A percentile compares a stretch with the other conserved stretches of the same genome.
These are phyloP conservation scores for Dioscorea cayenensis DNA, from an alignment of 116 monocot species.

Conservation along the genomic window DNA sequence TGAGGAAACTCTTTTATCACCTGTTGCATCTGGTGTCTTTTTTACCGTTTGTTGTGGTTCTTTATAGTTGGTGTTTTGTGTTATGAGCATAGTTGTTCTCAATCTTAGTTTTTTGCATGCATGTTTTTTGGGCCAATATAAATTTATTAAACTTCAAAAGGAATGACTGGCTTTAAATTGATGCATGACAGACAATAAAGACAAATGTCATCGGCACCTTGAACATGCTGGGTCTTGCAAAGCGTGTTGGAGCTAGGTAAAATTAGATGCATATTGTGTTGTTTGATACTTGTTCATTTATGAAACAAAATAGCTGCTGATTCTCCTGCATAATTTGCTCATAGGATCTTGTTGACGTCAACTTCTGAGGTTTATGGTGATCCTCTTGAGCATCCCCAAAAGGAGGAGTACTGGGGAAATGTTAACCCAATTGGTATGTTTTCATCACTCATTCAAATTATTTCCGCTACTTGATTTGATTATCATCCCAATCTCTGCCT, in stretches of 20 bases:
- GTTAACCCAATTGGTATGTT: constrained; percentile 67
- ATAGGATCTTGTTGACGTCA: constrained; percentile 70
- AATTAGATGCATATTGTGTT: background rate
- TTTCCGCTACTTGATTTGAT: too few relatives aligned
- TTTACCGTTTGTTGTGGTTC: too few relatives aligned
- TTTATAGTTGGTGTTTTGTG: too few relatives aligned
- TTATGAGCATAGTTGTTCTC: too few relatives aligned
- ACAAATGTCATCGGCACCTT: constrained; percentile 96
- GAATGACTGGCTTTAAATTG: background rate
- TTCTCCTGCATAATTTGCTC: background rate
- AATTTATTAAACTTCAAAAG: background rate
- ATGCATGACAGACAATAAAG: constrained; percentile 73
- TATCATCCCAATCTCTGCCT: too few relatives aligned
- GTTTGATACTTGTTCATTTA: background rate
- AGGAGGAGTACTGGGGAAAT: constrained; percentile 88
- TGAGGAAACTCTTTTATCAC: too few relatives aligned
- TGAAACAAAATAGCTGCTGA: background rate
- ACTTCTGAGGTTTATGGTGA: constrained; percentile 96
- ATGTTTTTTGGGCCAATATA: too few relatives aligned
- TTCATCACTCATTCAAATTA: background rate
- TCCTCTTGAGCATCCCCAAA: constrained; percentile 92
- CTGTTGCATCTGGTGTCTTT: too few relatives aligned
- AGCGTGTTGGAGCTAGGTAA: constrained; percentile 93
- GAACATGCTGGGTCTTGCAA: constrained; percentile 97
- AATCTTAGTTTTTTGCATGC: too few relatives aligned